A percentile compares a stretch with the other conserved stretches of the same genome.
phyloP scores from a whole-genome alignment of 768 basidiomycete genomes.

The Trametes meyenii region DNA sequence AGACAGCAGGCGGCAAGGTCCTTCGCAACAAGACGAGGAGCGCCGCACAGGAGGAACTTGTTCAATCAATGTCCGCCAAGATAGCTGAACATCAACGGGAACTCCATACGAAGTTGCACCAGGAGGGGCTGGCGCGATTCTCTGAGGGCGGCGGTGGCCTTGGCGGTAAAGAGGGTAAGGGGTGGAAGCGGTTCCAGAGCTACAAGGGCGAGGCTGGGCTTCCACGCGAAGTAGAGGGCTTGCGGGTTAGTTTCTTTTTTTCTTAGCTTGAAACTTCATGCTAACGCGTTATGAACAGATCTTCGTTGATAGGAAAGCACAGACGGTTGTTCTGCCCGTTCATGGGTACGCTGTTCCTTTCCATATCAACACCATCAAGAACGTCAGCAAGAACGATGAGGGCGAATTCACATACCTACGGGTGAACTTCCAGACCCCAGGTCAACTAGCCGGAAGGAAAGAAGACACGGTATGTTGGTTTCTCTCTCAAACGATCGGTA shows the following conservation, averaged over 20 bases:
- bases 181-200: slow-evolving; percentile 95
- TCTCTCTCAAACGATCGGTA: slow-evolving; percentile 29
- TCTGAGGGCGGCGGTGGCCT: slow-evolving; percentile 78
- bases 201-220: slow-evolving; percentile 94
- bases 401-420: slow-evolving; percentile 92
- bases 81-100: slow-evolving; percentile 88
- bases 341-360: slow-evolving; percentile 96
- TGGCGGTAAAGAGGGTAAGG: slow-evolving; percentile 85
- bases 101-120: slow-evolving; percentile 74
- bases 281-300: slow-evolving; percentile 54
- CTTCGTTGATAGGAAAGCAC: slow-evolving; percentile 85
- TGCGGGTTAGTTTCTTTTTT: slow-evolving; percentile 59
- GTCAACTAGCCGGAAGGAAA: slow-evolving; percentile 96
- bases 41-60: slow-evolving; percentile 82
- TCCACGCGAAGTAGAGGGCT: slow-evolving; percentile 77
- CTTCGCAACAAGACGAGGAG: slow-evolving; percentile 89
- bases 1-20: slow-evolving; percentile 82
- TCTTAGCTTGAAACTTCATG: neutral
- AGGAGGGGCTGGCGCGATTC: slow-evolving; percentile 79
- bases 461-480: slow-evolving; percentile 95
- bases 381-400: slow-evolving; percentile 96
- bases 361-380: slow-evolving; percentile 98
- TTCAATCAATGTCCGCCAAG: slow-evolving; percentile 74
- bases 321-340: slow-evolving; percentile 89
- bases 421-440: slow-evolving; percentile 98